phyloP scores from a whole-genome alignment of 1,284 basidiomycete genomes.

The Pyrrhoderma noxium region DNA sequence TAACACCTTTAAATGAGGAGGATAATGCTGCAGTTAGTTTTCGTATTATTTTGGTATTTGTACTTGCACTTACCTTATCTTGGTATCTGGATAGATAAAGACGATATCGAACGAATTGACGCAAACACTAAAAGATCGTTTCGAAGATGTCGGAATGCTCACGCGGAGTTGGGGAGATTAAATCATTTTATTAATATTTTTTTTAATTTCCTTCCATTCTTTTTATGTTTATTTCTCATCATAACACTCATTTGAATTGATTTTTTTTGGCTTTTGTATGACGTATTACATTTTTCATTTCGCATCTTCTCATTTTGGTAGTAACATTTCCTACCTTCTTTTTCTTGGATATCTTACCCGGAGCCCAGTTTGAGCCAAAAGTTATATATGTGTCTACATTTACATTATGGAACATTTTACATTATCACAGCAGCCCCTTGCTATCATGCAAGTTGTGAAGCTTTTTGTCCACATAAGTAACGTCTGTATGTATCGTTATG shows the following conservation, averaged over 20 bases:
- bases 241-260: not conserved
- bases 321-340: not conserved
- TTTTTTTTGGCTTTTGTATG: not conserved
- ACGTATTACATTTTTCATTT: not conserved
- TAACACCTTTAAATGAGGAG: conserved; percentile 27
- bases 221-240: not conserved
- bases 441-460: not conserved
- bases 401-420: not conserved
- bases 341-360: not conserved
- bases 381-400: not conserved
- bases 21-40: conserved; percentile 39
- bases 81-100: conserved; percentile 10
- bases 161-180: conserved; percentile 18
- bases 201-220: not conserved
- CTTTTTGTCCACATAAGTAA: conserved; percentile 44
- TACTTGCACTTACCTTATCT: not conserved
- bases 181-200: not conserved
- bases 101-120: conserved; percentile 14
- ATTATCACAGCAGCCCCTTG: no score
- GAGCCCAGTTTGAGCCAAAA: not conserved
- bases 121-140: conserved; percentile 8
- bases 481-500: conserved; percentile 80
- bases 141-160: conserved; percentile 16
- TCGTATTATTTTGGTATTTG: not conserved
- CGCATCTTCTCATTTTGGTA: not conserved